phyloP scores from a whole-genome alignment of 441 rosid species.

The Erodium chrysanthum region DNA sequence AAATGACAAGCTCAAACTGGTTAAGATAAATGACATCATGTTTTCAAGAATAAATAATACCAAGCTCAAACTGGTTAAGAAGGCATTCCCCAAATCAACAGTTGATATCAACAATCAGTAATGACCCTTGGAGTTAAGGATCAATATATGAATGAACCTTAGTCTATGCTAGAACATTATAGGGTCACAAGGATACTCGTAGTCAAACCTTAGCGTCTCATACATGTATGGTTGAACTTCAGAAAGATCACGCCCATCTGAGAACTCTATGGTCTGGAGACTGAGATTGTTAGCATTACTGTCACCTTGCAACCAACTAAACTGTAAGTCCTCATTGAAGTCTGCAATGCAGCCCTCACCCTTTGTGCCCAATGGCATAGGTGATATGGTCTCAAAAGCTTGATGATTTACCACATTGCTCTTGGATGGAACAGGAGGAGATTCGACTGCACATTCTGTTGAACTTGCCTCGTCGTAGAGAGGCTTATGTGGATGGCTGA shows the following conservation, averaged over 20 bases:
- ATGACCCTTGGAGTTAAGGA: no score
- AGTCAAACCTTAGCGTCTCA: conserved; percentile 48
- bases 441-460: conserved; percentile 23
- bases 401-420: conserved; percentile 29
- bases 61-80: conserved; percentile 21
- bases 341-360: conserved; percentile 30
- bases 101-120: no score
- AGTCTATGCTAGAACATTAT: conserved; percentile 43
- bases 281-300: conserved; percentile 17
- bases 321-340: conserved; percentile 31
- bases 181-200: conserved; percentile 45
- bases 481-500: conserved; percentile 23
- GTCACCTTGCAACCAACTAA: no score
- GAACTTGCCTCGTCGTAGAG: conserved; percentile 22
- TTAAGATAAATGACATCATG: not conserved
- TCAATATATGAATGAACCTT: no score
- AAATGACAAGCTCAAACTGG: no score
- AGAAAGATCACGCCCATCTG: conserved; percentile 33
- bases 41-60: not conserved
- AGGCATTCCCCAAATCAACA: no score
- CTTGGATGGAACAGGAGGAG: conserved; percentile 33
- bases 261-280: conserved; percentile 35
- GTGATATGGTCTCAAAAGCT: conserved; percentile 20
- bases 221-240: conserved; percentile 42
- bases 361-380: conserved; percentile 25